These are phyloP conservation scores for Candida sp. DNA, from an alignment of 1,139 yeast species.

Conservation along the genomic window DNA sequence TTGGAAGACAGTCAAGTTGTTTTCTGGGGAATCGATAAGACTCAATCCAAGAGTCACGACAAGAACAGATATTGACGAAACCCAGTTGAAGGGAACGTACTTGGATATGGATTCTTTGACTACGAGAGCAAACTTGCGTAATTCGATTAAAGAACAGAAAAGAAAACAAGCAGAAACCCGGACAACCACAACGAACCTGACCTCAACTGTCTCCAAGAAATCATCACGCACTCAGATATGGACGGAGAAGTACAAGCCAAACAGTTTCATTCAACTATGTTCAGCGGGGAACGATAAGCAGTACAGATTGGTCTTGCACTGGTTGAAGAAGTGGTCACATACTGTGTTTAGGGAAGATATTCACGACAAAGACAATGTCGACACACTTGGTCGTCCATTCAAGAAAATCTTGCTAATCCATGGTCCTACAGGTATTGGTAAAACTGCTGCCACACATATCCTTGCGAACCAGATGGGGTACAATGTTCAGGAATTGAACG, in stretches of 20 bases:
- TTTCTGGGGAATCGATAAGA: slow-evolving; percentile 25
- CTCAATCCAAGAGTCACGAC: slow-evolving; percentile 20
- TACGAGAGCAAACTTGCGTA: slow-evolving; percentile 29
- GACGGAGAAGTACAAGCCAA: slow-evolving; percentile 90
- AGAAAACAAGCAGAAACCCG: slow-evolving; percentile 11
- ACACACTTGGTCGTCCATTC: slow-evolving; percentile 73
- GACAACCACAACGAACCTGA: neutral
- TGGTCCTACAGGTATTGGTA: slow-evolving; percentile 98
- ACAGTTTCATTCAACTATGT: slow-evolving; percentile 61
- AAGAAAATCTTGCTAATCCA: slow-evolving; percentile 72
- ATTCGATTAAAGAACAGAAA: slow-evolving; percentile 22
- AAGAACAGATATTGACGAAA: slow-evolving; percentile 7
- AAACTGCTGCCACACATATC: slow-evolving; percentile 88
- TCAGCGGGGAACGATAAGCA: slow-evolving; percentile 82
- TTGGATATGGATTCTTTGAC: slow-evolving; percentile 37
- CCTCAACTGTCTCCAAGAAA: neutral
- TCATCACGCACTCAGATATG: slow-evolving; percentile 39
- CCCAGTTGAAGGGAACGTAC: slow-evolving; percentile 15
- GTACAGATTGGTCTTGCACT: slow-evolving; percentile 70
- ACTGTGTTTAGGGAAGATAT: slow-evolving; percentile 58
- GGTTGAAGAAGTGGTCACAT: slow-evolving; percentile 85
- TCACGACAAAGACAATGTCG: slow-evolving; percentile 31
- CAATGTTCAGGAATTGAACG: slow-evolving; percentile 83
- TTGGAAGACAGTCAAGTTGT: slow-evolving; percentile 25
- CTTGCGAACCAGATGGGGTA: slow-evolving; percentile 86